Conservation (phyloP, 2,329 filamentous ascomycete genomes). For the Dothistroma pini region DNA sequence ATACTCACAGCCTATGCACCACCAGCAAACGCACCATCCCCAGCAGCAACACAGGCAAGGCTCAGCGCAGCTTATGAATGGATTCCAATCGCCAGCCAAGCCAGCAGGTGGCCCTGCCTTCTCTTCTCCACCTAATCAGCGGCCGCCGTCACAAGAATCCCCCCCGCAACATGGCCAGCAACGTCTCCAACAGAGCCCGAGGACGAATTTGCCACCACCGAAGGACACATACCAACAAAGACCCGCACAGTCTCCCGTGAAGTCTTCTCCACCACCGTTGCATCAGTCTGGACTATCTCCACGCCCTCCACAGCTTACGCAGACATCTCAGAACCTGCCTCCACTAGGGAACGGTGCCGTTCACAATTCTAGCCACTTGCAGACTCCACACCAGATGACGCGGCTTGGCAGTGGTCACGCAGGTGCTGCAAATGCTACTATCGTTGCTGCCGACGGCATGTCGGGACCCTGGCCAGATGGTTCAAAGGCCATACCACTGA, state of each 20-base stretch:
- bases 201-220: slow-evolving; percentile 31
- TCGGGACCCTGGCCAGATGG: slow-evolving; percentile 33
- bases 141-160: slow-evolving; percentile 8
- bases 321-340: slow-evolving; percentile 14
- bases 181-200: slow-evolving; percentile 27
- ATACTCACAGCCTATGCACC: background rate
- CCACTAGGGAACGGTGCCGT: slow-evolving; percentile 14
- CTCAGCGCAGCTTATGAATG: slow-evolving; percentile 31
- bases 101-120: slow-evolving; percentile 16
- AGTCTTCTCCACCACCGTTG: slow-evolving; percentile 28
- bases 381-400: slow-evolving; percentile 16
- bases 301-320: slow-evolving; percentile 9
- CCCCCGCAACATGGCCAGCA: slow-evolving; percentile 5
- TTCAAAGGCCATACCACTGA: slow-evolving; percentile 31
- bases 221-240: slow-evolving; percentile 13
- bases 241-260: slow-evolving; percentile 29
- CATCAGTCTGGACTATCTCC: slow-evolving; percentile 6
- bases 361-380: background rate
- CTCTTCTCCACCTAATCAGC: slow-evolving; percentile 20
- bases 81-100: slow-evolving; percentile 30
- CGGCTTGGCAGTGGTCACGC: slow-evolving; percentile 12
- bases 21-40: slow-evolving; percentile 4
- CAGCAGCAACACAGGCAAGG: slow-evolving; percentile 20
- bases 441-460: slow-evolving; percentile 34
- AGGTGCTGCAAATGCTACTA: slow-evolving; percentile 17